phyloP scores from a whole-genome alignment of 306 rosid genomes.

The Gastrolobium villosum region DNA sequence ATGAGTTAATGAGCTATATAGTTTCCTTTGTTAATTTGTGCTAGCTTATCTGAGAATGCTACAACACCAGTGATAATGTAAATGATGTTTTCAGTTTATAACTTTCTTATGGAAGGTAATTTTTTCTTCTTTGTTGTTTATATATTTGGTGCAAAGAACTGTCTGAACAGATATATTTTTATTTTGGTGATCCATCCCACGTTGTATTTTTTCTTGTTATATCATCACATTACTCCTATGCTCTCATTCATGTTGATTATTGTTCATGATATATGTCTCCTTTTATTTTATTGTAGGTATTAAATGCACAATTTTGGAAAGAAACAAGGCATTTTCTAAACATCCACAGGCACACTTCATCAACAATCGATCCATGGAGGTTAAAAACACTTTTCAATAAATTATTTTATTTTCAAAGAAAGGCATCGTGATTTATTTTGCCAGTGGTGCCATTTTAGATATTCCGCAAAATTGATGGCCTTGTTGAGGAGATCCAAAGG shows the following conservation, averaged over 20 bases:
- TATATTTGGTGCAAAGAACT: not conserved
- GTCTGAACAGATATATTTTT: not conserved
- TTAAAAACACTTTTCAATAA: constrained; percentile 48
- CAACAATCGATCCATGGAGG: constrained; percentile 99
- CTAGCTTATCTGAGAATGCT: constrained; percentile 20
- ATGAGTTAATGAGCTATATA: constrained; percentile 17
- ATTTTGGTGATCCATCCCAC: constrained; percentile 7
- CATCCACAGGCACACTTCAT: constrained; percentile 96
- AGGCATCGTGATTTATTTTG: constrained; percentile 41
- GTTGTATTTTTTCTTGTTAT: constrained; percentile 13
- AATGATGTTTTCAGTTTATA: constrained; percentile 23
- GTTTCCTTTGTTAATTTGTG: constrained; percentile 41
- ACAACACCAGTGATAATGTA: not conserved
- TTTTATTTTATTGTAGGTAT: constrained; percentile 63
- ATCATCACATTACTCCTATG: constrained; percentile 14
- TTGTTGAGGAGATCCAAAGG: constrained; percentile 88
- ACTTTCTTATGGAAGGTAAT: constrained; percentile 1
- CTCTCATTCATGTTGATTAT: constrained; percentile 16
- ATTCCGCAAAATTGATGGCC: constrained; percentile 87
- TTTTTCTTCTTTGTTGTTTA: constrained; percentile 37
- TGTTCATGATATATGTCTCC: constrained; percentile 17
- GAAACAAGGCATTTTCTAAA: constrained; percentile 62
- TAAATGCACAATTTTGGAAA: constrained; percentile 82
- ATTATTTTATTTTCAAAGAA: constrained; percentile 32
- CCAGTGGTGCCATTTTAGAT: constrained; percentile 63